These are phyloP conservation scores for Crepidotus variabilis DNA, from an alignment of 768 basidiomycete genomes.

Conservation along the genomic window DNA sequence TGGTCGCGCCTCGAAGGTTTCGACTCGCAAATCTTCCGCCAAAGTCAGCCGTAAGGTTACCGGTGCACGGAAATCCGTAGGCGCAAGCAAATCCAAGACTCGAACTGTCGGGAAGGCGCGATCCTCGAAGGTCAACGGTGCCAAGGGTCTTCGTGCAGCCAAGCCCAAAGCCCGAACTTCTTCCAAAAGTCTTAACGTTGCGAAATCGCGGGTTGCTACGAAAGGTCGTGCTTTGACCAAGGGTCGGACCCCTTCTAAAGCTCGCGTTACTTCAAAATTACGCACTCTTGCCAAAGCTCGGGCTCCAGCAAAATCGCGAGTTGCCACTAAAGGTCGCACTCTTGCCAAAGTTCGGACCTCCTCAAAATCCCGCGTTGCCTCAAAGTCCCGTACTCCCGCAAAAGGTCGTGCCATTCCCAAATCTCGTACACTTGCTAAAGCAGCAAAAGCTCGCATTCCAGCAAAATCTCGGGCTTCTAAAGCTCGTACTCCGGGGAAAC, in stretches of 20 bases:
- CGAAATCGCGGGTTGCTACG: not conserved
- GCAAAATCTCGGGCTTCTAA: too few species aligned
- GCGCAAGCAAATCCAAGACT: not conserved
- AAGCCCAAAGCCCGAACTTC: not conserved
- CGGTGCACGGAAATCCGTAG: not conserved
- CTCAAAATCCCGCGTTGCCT: not conserved
- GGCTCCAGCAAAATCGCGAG: not conserved
- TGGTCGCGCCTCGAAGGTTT: not conserved
- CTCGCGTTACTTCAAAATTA: not conserved
- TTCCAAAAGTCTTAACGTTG: not conserved
- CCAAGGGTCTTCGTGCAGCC: not conserved
- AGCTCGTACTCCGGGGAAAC: too few species aligned
- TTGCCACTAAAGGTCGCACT: not conserved
- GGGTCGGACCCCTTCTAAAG: not conserved
- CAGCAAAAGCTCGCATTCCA: not conserved
- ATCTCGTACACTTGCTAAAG: not conserved
- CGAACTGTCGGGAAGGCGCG: not conserved
- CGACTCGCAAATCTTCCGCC: not conserved
- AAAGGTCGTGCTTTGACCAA: not conserved
- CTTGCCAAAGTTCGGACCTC: not conserved
- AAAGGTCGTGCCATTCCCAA: not conserved
- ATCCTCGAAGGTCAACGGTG: not conserved
- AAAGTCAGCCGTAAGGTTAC: not conserved
- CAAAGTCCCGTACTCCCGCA: not conserved
- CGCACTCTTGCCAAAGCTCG: not conserved